Conservation (phyloP, 116 monocot species). For the Trichopus zeylanicus region DNA sequence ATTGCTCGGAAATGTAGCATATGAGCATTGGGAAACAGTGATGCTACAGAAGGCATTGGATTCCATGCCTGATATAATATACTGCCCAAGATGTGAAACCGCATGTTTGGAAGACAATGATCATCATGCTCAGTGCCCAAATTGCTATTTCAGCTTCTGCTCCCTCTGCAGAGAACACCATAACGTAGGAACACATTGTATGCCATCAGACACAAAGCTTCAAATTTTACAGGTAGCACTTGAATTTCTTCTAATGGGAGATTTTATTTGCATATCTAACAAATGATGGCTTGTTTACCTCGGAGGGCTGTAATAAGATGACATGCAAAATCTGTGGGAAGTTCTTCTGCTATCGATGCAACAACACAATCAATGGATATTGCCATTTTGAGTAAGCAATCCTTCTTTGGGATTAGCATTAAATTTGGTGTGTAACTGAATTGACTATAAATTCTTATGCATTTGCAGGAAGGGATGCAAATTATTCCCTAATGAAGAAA, state of each 20-base stretch:
- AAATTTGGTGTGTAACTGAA: background rate
- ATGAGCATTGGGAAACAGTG: slow-evolving; percentile 72
- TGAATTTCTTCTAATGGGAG: too few species aligned
- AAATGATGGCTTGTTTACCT: too few species aligned
- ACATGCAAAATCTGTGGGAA: slow-evolving; percentile 56
- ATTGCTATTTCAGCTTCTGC: slow-evolving; percentile 91
- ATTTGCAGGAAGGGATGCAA: slow-evolving; percentile 33
- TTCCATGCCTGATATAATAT: slow-evolving; percentile 84
- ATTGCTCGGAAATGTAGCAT: slow-evolving; percentile 8
- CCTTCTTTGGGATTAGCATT: background rate
- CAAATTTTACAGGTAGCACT: slow-evolving; percentile 75
- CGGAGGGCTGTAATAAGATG: slow-evolving; percentile 97
- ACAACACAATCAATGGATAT: slow-evolving; percentile 69
- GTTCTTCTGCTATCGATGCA: slow-evolving; percentile 79
- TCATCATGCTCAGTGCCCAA: slow-evolving; percentile 83
- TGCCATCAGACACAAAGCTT: slow-evolving; percentile 62
- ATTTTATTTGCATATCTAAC: too few species aligned
- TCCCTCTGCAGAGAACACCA: slow-evolving; percentile 80
- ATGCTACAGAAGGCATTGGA: slow-evolving; percentile 66
- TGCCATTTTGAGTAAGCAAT: slow-evolving; percentile 65
- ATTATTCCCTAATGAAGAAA: slow-evolving; percentile 54
- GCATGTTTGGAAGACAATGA: slow-evolving; percentile 90
- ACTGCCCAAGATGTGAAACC: slow-evolving; percentile 94
- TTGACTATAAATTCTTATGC: slow-evolving; percentile 2
- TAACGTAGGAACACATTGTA: slow-evolving; percentile 64